A percentile compares a stretch with the other conserved stretches of the same genome.
Conservation (phyloP, 768 basidiomycete genomes). For the Candolleomyces efflorescens region DNA sequence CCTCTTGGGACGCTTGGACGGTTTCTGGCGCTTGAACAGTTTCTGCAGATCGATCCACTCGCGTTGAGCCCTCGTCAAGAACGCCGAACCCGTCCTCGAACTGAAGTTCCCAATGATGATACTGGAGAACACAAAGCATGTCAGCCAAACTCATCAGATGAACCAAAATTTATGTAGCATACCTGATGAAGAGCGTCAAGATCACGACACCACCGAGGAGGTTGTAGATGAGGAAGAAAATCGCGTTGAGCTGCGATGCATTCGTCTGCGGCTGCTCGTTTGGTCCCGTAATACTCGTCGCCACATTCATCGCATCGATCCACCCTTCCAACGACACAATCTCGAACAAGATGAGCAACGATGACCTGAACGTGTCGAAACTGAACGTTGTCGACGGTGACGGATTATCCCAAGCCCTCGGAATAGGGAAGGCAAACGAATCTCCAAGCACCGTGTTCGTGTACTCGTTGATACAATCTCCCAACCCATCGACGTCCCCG, state of each 20-base stretch:
- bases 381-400: constrained; percentile 79
- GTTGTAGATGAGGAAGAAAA: constrained; percentile 92
- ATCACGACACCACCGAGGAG: constrained; percentile 88
- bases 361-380: constrained; percentile 82
- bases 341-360: constrained; percentile 91
- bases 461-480: constrained; percentile 75
- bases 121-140: constrained; percentile 35
- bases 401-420: constrained; percentile 88
- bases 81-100: constrained; percentile 79
- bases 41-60: constrained; percentile 95
- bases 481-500: constrained; percentile 42
- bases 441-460: constrained; percentile 54
- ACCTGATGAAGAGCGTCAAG: constrained; percentile 89
- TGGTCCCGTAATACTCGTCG: constrained; percentile 69
- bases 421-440: constrained; percentile 67
- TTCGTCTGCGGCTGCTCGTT: constrained; percentile 70
- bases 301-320: constrained; percentile 87
- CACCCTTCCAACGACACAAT: constrained; percentile 96
- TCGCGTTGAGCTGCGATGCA: constrained; percentile 73
- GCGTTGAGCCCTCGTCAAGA: constrained; percentile 80
- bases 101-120: constrained; percentile 96
- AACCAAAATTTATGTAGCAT: constrained; percentile 19
- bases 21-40: constrained; percentile 79
- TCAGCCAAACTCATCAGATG: constrained; percentile 9
- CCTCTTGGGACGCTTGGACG: constrained; percentile 72